Evolutionary conservation across 2,329 filamentous ascomycete species (phyloP), one percentile per base, ranked within the genome.

Genomic region (Fusarium tjaetaba): DNA sequence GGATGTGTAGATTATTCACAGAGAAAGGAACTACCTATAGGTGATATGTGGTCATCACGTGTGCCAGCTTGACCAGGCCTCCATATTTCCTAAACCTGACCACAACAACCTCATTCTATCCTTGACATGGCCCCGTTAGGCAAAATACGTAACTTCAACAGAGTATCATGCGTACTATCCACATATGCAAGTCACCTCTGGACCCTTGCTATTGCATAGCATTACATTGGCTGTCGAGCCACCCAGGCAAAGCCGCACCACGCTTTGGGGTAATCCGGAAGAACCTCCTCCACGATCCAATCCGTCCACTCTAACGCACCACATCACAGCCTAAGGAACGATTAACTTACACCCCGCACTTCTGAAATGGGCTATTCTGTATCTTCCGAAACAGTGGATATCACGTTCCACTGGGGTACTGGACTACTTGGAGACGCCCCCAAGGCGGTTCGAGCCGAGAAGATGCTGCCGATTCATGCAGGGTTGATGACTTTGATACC

Each of bases 201-300:
- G 34, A 51, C 57, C 66, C 58, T 71, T 67, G 62, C 36, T 41
- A 49, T 49, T 55, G 48, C 24, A 59, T 69, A 32, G 51, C 30
- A 46, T 70, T 36, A 28, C n/a, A 57, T 64, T 66, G 60, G 51
- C 55, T 45, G 70, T 74, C 69, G 71, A 62, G 70, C 71, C 71
- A 73, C 55, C 52, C 39, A 36, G 59, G 39, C 41, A 46, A 65
- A 52, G 46, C 34, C 39, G 48, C 65, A 58, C 24, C 46, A 74
- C 75, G 65, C 51, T 71, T 77, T 76, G 58, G 76, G 76, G 70
- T 57, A 74, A n/a, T 45, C 68, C 76, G 76, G 76, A 77, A 63
- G 67, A 61, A 65, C 46, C 56, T 62, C 72, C 65, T 77, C 76
- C 76, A 77, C 65, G 57, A 65, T 73, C 63, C 43, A 73, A 73